These are phyloP conservation scores for Pestalotiopsis sp. DNA, from an alignment of 2,329 filamentous ascomycete species.

Conservation along the genomic window DNA sequence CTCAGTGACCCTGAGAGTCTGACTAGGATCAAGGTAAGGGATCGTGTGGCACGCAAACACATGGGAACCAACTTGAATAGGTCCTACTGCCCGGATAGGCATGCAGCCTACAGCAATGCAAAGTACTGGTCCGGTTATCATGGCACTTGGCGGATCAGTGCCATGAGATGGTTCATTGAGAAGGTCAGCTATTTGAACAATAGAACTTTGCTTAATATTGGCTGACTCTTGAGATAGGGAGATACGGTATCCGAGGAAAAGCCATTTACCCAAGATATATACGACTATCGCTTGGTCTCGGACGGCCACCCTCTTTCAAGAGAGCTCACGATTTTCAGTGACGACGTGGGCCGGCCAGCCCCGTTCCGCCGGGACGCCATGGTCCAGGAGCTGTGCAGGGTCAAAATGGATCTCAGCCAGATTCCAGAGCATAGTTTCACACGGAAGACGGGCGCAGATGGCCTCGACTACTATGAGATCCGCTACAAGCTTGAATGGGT, in stretches of 20 bases:
- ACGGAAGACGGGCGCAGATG: not conserved
- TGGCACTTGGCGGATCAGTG: slow-evolving; percentile 17
- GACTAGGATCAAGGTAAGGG: slow-evolving; percentile 40
- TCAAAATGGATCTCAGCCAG: not conserved
- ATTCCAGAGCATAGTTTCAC: not conserved
- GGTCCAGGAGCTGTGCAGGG: not conserved
- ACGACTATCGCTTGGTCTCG: no score
- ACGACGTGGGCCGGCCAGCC: not conserved
- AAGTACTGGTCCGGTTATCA: slow-evolving; percentile 16
- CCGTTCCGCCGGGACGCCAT: not conserved
- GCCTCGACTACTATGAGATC: not conserved
- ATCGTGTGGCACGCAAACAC: slow-evolving; percentile 45
- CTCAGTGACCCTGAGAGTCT: slow-evolving; percentile 35
- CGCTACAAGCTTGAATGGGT: not conserved
- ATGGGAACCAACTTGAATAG: slow-evolving; percentile 37
- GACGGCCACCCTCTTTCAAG: no score
- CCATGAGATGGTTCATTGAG: slow-evolving; percentile 48
- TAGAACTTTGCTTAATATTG: no score
- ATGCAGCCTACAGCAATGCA: slow-evolving; percentile 11
- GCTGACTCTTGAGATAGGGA: no score
- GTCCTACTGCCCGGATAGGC: slow-evolving; percentile 13
- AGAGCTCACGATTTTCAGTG: not conserved
- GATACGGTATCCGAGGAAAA: slow-evolving; percentile 6
- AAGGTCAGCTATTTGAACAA: slow-evolving; percentile 26
- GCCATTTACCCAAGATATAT: no score